phyloP scores from a whole-genome alignment of 2,329 filamentous ascomycete species.

The Pseudocercospora macadamiae region DNA sequence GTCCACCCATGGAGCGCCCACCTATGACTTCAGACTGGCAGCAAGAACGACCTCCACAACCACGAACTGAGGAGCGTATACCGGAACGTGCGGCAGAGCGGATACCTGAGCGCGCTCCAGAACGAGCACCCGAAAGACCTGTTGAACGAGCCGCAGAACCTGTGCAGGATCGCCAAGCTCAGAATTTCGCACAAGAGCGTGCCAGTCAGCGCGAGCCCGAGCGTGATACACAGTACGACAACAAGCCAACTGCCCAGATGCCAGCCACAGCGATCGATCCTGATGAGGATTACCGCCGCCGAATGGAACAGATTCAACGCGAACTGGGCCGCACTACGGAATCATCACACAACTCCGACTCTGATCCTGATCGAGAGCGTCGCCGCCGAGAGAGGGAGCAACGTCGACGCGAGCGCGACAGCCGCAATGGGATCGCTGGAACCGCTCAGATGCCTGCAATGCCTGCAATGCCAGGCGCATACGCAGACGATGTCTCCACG shows the following conservation, averaged over 20 bases:
- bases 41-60: conserved; percentile 4
- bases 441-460: conserved; percentile 23
- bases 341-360: conserved; percentile 28
- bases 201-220: conserved; percentile 24
- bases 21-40: conserved; percentile 20
- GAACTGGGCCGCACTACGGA: conserved; percentile 44
- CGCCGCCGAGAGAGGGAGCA: conserved; percentile 38
- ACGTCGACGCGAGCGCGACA: conserved; percentile 34
- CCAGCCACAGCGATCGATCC: conserved; percentile 44
- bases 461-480: conserved; percentile 27
- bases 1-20: conserved; percentile 2
- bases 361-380: conserved; percentile 38
- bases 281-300: conserved; percentile 55
- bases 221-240: conserved; percentile 24
- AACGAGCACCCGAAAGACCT: conserved; percentile 13
- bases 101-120: conserved; percentile 2
- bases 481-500: conserved; percentile 29
- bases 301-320: conserved; percentile 50
- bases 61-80: conserved; percentile 10
- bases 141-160: conserved; percentile 7
- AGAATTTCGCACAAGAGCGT: conserved; percentile 19
- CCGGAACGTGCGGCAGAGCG: conserved; percentile 6
- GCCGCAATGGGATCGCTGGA: conserved; percentile 18
- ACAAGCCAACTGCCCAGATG: conserved; percentile 21
- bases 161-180: conserved; percentile 12